Conservation (phyloP, 371 early-diverging fungal genomes). For the Haplosporangium sp. region DNA sequence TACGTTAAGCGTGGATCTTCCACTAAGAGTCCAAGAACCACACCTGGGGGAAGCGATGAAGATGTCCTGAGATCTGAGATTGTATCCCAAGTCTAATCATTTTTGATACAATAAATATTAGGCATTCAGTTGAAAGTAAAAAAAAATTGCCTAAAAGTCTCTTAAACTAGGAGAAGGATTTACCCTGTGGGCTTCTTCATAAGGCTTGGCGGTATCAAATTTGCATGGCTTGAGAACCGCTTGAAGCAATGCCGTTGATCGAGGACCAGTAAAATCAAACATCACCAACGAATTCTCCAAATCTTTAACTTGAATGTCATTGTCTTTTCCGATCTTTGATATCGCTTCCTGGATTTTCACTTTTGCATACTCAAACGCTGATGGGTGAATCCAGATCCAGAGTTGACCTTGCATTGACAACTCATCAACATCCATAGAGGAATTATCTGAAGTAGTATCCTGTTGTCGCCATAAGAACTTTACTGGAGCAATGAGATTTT, state of each 20-base stretch:
- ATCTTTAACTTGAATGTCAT: conserved; percentile 34
- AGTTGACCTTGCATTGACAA: conserved; percentile 50
- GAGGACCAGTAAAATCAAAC: conserved; percentile 86
- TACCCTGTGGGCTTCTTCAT: conserved; percentile 55
- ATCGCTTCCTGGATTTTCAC: conserved; percentile 32
- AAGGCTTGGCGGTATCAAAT: conserved; percentile 15
- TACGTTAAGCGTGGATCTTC: conserved; percentile 83
- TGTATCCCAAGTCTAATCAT: conserved; percentile 60
- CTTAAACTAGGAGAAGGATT: background rate
- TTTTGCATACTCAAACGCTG: conserved; percentile 61
- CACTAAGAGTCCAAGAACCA: conserved; percentile 73
- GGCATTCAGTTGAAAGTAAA: background rate
- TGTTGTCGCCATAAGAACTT: conserved; percentile 77
- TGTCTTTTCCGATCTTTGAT: conserved; percentile 14
- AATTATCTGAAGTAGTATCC: background rate
- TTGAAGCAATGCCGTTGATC: conserved; percentile 77
- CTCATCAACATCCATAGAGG: conserved; percentile 33
- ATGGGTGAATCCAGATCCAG: conserved; percentile 80
- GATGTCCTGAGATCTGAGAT: conserved; percentile 67
- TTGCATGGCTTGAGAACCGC: conserved; percentile 46
- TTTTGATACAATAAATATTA: background rate
- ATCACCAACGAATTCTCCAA: conserved; percentile 63
- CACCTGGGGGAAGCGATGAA: conserved; percentile 75
- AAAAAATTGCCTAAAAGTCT: background rate
- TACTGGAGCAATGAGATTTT: conserved; percentile 68